These are phyloP conservation scores for Nitzschia sp. DNA, from an alignment of 108 stramenopile genomes.

Conservation along the genomic window DNA sequence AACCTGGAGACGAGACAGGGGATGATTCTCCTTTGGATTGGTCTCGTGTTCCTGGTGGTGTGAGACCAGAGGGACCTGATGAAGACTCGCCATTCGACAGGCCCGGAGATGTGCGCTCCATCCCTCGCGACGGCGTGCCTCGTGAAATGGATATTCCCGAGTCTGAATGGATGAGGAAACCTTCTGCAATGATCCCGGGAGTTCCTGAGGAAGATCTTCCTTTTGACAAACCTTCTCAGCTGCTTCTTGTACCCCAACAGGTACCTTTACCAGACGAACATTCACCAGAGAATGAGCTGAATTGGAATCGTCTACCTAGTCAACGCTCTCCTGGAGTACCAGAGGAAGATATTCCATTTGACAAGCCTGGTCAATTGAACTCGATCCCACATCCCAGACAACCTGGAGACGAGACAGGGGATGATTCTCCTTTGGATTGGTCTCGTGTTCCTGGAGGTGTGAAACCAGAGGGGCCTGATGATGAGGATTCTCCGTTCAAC, in stretches of 20 bases:
- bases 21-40: constrained; percentile 4
- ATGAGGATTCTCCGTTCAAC: constrained; percentile 10
- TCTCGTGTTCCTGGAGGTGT: constrained; percentile 21
- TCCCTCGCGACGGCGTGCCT: constrained; percentile 30
- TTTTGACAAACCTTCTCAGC: neutral
- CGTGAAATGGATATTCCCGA: constrained; percentile 17
- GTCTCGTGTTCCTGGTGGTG: constrained; percentile 4
- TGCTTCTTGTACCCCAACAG: constrained; percentile 23
- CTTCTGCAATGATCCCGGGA: constrained; percentile 3
- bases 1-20: constrained; percentile 6
- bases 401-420: constrained; percentile 3
- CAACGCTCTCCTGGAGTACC: constrained; percentile 10
- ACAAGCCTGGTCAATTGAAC: constrained; percentile 13
- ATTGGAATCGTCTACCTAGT: constrained; percentile 10
- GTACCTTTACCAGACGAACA: neutral
- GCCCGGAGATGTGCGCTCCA: constrained; percentile 27
- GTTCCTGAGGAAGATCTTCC: constrained; percentile 14
- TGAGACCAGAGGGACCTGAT: constrained; percentile 10
- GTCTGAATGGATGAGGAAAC: constrained; percentile 21
- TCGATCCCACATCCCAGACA: constrained; percentile 7
- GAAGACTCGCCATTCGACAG: constrained; percentile 13
- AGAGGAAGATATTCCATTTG: constrained; percentile 15
- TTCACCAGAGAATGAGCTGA: neutral
- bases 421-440: constrained; percentile 15
- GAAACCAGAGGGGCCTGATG: neutral